These are phyloP conservation scores for Macrolepiota dolichaula DNA, from an alignment of 768 basidiomycete species.

Conservation along the genomic window DNA sequence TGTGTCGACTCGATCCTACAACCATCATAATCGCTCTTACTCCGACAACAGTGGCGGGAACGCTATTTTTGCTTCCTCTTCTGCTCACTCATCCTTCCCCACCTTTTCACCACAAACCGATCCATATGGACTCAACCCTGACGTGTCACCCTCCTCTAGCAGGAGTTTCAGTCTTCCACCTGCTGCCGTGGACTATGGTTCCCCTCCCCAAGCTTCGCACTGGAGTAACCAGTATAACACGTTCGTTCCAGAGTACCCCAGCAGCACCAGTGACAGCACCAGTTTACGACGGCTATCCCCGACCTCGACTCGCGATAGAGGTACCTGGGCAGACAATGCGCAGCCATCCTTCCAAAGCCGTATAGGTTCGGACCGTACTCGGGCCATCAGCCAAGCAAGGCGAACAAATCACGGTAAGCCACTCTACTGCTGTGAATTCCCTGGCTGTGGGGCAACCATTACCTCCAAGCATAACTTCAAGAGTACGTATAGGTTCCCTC, in stretches of 20 bases:
- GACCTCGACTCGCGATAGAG: background rate
- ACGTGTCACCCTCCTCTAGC: background rate
- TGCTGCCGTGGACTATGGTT: background rate
- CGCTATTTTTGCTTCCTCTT: background rate
- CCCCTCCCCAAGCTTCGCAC: background rate
- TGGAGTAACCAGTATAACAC: background rate
- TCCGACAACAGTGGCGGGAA: background rate
- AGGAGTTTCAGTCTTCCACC: slow-evolving; percentile 5
- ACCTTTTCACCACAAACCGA: background rate
- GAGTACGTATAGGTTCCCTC: background rate
- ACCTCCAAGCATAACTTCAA: slow-evolving; percentile 9
- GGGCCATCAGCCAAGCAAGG: slow-evolving; percentile 3
- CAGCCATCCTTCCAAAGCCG: background rate
- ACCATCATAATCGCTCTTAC: background rate
- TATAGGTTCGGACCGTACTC: slow-evolving; percentile 9
- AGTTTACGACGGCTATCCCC: background rate
- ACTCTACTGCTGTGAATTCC: background rate
- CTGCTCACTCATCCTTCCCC: background rate
- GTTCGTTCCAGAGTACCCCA: background rate
- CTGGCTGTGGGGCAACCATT: slow-evolving; percentile 8
- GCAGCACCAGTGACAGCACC: background rate
- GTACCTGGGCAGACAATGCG: background rate
- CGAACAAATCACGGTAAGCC: slow-evolving; percentile 6
- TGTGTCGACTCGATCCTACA: background rate
- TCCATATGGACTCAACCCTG: background rate